phyloP scores from a whole-genome alignment of 1,139 yeast species.

The Sugiyamaella sp. region DNA sequence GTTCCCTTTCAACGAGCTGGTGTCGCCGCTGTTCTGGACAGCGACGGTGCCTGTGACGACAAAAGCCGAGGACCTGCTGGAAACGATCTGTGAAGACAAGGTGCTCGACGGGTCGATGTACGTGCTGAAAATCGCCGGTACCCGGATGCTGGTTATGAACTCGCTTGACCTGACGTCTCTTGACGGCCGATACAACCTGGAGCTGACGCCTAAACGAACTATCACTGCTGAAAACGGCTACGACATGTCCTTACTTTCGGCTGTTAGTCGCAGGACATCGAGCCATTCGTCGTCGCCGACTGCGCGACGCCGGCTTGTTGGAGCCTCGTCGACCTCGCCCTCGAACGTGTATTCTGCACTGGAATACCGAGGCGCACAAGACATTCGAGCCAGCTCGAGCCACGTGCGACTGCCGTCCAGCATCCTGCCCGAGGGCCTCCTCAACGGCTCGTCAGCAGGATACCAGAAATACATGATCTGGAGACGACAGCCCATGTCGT shows the following conservation, averaged over 20 bases:
- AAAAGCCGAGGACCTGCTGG: constrained; percentile 37
- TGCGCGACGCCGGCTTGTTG: constrained; percentile 21
- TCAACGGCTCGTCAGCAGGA: constrained; percentile 34
- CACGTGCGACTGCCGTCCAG: constrained; percentile 16
- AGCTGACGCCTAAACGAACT: constrained; percentile 39
- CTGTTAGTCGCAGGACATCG: not conserved
- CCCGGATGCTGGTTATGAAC: constrained; percentile 28
- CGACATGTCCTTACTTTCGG: constrained; percentile 19
- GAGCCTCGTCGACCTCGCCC: not conserved
- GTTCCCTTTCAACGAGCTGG: constrained; percentile 43
- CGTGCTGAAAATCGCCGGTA: constrained; percentile 42
- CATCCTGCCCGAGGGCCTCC: constrained; percentile 24
- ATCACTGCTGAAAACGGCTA: constrained; percentile 38
- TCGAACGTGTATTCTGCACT: constrained; percentile 11
- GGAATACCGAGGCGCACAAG: constrained; percentile 17
- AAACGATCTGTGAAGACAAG: constrained; percentile 41
- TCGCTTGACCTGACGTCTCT: constrained; percentile 29
- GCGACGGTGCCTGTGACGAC: constrained; percentile 29
- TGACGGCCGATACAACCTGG: constrained; percentile 34
- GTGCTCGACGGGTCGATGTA: constrained; percentile 42
- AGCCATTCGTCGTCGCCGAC: not conserved
- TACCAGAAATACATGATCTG: constrained; percentile 72
- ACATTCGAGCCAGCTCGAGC: constrained; percentile 1
- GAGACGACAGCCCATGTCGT: constrained; percentile 85
- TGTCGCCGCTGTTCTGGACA: constrained; percentile 40